A percentile compares a stretch with the other conserved stretches of the same genome.
Evolutionary conservation across 169 alveolate species (phyloP).

Genomic region (Ichthyophthirius multifiliis): DNA sequence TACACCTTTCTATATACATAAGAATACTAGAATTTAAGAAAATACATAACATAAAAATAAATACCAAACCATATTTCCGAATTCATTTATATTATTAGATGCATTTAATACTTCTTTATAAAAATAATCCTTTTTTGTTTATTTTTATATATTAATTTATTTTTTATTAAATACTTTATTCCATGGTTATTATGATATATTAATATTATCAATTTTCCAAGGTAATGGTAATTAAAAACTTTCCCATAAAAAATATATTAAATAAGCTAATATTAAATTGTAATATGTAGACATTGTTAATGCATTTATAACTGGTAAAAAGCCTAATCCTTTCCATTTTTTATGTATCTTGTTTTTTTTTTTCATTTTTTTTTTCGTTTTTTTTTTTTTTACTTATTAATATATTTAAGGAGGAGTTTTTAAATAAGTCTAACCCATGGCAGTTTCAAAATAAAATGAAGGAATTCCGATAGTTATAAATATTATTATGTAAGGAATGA

Average conservation of each 20-base stretch:
- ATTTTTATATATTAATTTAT: neutral
- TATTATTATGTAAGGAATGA: slow-evolving; percentile 29
- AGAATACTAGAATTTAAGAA: neutral
- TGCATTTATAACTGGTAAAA: neutral
- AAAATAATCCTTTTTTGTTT: slow-evolving; percentile 11
- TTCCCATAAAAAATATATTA: slow-evolving; percentile 26
- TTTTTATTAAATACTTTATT: neutral
- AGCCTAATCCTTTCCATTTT: slow-evolving; percentile 38
- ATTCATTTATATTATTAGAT: slow-evolving; percentile 9
- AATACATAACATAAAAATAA: slow-evolving; percentile 8
- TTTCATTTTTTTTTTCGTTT: neutral
- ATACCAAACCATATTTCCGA: slow-evolving; percentile 15
- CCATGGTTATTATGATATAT: slow-evolving; percentile 20
- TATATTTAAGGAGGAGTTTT: slow-evolving; percentile 30
- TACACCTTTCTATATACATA: slow-evolving; percentile 18
- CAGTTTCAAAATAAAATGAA: slow-evolving; percentile 36
- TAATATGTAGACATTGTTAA: slow-evolving; percentile 26
- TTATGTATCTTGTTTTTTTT: neutral
- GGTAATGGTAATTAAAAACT: slow-evolving; percentile 23
- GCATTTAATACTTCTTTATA: slow-evolving; percentile 20
- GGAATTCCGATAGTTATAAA: slow-evolving; percentile 29
- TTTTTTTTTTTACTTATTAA: neutral
- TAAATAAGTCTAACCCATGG: slow-evolving; percentile 22
- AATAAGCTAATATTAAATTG: slow-evolving; percentile 35
- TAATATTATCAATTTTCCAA: neutral